phyloP scores from a whole-genome alignment of 1,139 yeast genomes.

The Hyphopichia burtonii region DNA sequence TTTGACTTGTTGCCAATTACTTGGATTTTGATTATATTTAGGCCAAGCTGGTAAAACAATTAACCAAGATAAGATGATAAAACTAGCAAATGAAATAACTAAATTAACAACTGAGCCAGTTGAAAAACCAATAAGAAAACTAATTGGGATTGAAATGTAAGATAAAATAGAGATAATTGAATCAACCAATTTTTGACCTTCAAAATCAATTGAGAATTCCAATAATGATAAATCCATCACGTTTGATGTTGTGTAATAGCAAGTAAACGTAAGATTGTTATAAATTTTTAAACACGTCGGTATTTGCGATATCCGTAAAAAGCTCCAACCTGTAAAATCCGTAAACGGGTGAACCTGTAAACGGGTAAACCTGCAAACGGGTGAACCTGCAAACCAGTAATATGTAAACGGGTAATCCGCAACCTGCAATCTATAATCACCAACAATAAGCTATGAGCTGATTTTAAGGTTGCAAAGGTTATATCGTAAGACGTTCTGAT shows the following conservation, averaged over 20 bases:
- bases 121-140: slow-evolving; percentile 47
- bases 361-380: too few relatives aligned
- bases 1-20: slow-evolving; percentile 33
- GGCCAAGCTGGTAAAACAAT: slow-evolving; percentile 59
- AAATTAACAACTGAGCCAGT: slow-evolving; percentile 38
- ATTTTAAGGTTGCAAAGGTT: too few relatives aligned
- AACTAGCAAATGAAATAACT: slow-evolving; percentile 34
- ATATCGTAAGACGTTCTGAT: too few relatives aligned
- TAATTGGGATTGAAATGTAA: slow-evolving; percentile 24
- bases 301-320: neutral
- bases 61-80: slow-evolving; percentile 31
- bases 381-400: too few relatives aligned
- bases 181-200: slow-evolving; percentile 53
- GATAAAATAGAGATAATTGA: slow-evolving; percentile 16
- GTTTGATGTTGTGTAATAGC: neutral
- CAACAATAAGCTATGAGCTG: too few relatives aligned
- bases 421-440: too few relatives aligned
- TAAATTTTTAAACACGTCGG: neutral
- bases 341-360: too few relatives aligned
- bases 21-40: slow-evolving; percentile 44
- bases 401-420: too few relatives aligned
- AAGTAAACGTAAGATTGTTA: neutral
- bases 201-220: slow-evolving; percentile 65
- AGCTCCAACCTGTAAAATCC: too few relatives aligned
- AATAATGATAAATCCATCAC: slow-evolving; percentile 1